These are phyloP conservation scores for Paraconiothyrium sp. DNA, from an alignment of 2,329 filamentous ascomycete genomes.

Conservation along the genomic window DNA sequence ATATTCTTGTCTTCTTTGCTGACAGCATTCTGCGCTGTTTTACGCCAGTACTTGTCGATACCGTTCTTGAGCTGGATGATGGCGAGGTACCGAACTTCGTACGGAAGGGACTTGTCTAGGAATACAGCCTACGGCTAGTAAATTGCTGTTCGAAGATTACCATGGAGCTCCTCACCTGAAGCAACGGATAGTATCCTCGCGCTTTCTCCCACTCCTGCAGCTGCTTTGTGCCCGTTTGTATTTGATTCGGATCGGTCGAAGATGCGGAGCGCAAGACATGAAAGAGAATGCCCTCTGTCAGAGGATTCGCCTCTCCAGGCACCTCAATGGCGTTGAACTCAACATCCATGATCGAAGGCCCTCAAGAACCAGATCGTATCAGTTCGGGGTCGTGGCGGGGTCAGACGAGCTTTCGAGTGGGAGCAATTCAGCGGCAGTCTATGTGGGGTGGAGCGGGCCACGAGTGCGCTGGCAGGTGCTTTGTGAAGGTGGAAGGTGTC, in stretches of 20 bases:
- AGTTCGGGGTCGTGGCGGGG: slow-evolving; percentile 25
- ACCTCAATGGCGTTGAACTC: slow-evolving; percentile 70
- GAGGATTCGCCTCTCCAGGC: slow-evolving; percentile 76
- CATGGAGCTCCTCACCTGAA: slow-evolving; percentile 47
- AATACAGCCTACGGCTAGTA: slow-evolving; percentile 71
- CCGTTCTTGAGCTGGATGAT: slow-evolving; percentile 97
- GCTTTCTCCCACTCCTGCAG: slow-evolving; percentile 61
- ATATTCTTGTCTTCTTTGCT: slow-evolving; percentile 75
- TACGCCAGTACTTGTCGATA: slow-evolving; percentile 94
- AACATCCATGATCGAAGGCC: slow-evolving; percentile 36
- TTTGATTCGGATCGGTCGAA: slow-evolving; percentile 58
- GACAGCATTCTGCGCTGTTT: slow-evolving; percentile 74
- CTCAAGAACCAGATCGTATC: slow-evolving; percentile 1
- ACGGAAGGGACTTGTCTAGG: slow-evolving; percentile 78
- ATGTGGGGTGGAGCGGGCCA: slow-evolving; percentile 3
- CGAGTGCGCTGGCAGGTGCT: slow-evolving; percentile 4
- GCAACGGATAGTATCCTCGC: slow-evolving; percentile 58
- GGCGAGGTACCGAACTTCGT: slow-evolving; percentile 84
- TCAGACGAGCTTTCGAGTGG: slow-evolving; percentile 14
- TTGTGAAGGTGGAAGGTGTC: slow-evolving; percentile 11
- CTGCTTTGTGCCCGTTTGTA: slow-evolving; percentile 63
- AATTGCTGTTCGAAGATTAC: slow-evolving; percentile 12
- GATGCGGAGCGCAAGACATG: slow-evolving; percentile 60
- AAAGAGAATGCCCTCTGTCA: slow-evolving; percentile 58
- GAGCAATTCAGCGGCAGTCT: neutral